Conservation (phyloP, 140 eudicot genomes). For the Bidens hawaiensis region DNA sequence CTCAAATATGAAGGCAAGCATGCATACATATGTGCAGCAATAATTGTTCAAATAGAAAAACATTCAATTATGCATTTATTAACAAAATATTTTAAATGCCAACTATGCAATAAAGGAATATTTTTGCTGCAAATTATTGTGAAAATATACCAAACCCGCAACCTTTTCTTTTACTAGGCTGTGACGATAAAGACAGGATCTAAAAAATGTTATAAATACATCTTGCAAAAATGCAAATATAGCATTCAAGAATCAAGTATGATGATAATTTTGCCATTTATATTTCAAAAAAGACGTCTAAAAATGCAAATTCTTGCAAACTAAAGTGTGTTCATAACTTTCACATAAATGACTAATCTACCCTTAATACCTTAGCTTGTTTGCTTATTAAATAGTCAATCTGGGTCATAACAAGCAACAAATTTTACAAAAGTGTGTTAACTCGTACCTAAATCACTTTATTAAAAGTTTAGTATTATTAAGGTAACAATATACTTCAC, state of each 20-base stretch:
- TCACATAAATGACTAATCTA: background rate
- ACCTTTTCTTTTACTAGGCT: background rate
- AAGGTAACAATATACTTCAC: too few relatives aligned
- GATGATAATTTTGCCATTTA: background rate
- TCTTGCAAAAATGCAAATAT: background rate
- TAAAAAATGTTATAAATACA: background rate
- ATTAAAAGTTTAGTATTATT: too few relatives aligned
- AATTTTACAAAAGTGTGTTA: too few relatives aligned
- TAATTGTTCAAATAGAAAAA: conserved; percentile 12
- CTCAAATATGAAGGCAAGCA: conserved; percentile 22
- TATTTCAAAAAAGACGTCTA: background rate
- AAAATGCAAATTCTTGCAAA: background rate
- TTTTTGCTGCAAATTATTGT: background rate
- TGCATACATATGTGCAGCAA: conserved; percentile 15
- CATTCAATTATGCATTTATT: background rate
- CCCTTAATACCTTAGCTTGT: background rate
- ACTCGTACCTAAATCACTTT: too few relatives aligned
- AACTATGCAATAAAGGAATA: background rate
- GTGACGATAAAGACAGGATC: too few relatives aligned
- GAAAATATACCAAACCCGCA: background rate
- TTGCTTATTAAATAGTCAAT: background rate
- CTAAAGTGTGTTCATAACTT: background rate
- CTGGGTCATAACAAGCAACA: too few relatives aligned
- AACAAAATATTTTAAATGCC: background rate
- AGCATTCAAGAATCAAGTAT: background rate